Conservation (phyloP, 371 early-diverging fungal species). For the Amoeboaphelidium protococcarum region DNA sequence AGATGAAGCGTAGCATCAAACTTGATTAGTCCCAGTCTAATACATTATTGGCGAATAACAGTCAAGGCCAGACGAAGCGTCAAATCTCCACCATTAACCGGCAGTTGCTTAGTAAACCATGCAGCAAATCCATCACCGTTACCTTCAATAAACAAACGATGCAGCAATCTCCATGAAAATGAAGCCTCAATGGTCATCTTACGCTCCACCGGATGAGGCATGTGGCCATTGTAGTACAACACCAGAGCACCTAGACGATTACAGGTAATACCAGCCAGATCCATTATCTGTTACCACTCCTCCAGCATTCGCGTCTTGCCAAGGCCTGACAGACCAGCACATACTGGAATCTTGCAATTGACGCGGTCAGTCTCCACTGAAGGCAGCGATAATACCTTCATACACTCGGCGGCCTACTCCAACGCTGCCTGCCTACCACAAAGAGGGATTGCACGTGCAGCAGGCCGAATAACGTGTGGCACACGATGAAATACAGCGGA, state of each 20-base stretch:
- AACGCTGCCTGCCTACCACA: no score
- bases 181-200: neutral
- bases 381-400: no score
- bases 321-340: neutral
- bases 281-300: neutral
- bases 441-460: no score
- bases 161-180: neutral
- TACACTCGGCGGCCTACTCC: no score
- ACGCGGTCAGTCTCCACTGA: no score
- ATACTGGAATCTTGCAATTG: neutral
- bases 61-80: neutral
- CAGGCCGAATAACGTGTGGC: no score
- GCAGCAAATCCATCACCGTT: neutral
- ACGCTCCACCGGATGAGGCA: neutral
- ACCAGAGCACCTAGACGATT: neutral
- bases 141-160: neutral
- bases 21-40: neutral
- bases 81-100: neutral
- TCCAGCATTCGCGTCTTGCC: neutral
- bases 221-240: neutral
- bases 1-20: neutral
- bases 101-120: neutral
- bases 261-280: neutral
- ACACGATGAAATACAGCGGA: no score
- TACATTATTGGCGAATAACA: neutral